Percentiles rank a stretch among this genome's conserved stretches.
These are phyloP conservation scores for Maudiozyma serrabonitensis DNA, from an alignment of 805 yeast genomes.

Conservation along the genomic window DNA sequence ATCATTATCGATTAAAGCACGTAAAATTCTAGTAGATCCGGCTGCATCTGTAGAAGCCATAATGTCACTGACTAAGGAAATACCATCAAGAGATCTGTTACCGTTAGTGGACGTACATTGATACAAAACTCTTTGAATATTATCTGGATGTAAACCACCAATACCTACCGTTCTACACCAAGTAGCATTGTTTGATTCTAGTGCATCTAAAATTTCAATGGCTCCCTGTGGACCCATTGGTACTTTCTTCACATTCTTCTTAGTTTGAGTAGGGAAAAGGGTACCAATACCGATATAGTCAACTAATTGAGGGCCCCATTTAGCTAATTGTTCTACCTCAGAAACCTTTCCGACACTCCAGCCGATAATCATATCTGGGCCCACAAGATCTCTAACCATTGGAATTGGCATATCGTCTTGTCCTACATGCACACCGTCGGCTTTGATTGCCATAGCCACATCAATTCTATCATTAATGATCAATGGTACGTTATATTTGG, in stretches of 20 bases:
- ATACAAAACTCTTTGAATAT: slow-evolving; percentile 48
- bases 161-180: slow-evolving; percentile 60
- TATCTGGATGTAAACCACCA: slow-evolving; percentile 65
- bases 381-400: slow-evolving; percentile 53
- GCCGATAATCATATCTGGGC: slow-evolving; percentile 70
- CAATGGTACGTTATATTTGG: slow-evolving; percentile 53
- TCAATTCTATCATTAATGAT: slow-evolving; percentile 82
- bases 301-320: slow-evolving; percentile 31
- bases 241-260: slow-evolving; percentile 40
- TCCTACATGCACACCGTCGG: slow-evolving; percentile 90
- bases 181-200: slow-evolving; percentile 29
- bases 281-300: slow-evolving; percentile 87
- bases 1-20: slow-evolving; percentile 14
- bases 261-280: slow-evolving; percentile 65
- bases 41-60: slow-evolving; percentile 55
- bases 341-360: slow-evolving; percentile 55
- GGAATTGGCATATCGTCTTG: slow-evolving; percentile 68
- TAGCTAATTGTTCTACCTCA: slow-evolving; percentile 35
- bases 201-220: slow-evolving; percentile 39
- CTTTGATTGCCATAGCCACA: slow-evolving; percentile 80
- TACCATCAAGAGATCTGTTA: slow-evolving; percentile 53
- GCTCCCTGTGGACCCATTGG: slow-evolving; percentile 69
- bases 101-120: slow-evolving; percentile 38
- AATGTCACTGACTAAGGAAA: slow-evolving; percentile 80
- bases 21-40: slow-evolving; percentile 37